These are phyloP conservation scores for Grammothele lineata DNA, from an alignment of 768 basidiomycete genomes.

Conservation along the genomic window DNA sequence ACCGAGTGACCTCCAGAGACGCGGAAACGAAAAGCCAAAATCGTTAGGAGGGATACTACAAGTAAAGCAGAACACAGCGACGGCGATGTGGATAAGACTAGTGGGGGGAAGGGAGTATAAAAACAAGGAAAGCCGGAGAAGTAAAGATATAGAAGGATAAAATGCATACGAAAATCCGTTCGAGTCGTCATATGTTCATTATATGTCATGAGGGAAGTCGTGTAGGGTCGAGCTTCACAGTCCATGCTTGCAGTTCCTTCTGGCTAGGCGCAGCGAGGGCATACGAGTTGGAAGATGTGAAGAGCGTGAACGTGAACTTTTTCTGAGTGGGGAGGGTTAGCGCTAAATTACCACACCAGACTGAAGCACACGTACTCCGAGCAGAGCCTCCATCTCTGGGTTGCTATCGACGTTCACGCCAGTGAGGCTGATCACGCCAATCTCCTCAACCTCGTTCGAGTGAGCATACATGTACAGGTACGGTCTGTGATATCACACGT, in stretches of 20 bases:
- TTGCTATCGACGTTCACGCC: conserved; percentile 85
- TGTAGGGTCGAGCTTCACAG: conserved; percentile 78
- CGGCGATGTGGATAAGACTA: conserved; percentile 1
- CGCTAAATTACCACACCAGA: not conserved
- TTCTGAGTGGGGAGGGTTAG: conserved; percentile 45
- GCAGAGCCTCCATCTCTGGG: conserved; percentile 80
- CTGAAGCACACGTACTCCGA: conserved; percentile 56
- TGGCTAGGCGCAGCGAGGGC: conserved; percentile 76
- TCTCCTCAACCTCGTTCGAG: conserved; percentile 80
- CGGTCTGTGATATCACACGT: conserved; percentile 50
- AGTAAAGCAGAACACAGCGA: conserved; percentile 17
- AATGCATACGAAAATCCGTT: conserved; percentile 4
- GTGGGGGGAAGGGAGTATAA: not conserved
- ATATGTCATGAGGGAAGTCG: conserved; percentile 31
- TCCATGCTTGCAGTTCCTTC: conserved; percentile 87
- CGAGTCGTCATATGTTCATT: not conserved
- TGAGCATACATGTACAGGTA: conserved; percentile 87
- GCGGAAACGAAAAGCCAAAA: not conserved
- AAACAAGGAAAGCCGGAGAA: conserved; percentile 1
- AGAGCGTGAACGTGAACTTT: conserved; percentile 83
- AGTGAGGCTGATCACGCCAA: conserved; percentile 74
- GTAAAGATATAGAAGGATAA: conserved; percentile 6
- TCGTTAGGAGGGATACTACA: conserved; percentile 2
- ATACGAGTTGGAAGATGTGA: conserved; percentile 89
- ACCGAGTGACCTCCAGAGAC: not conserved